phyloP scores from a whole-genome alignment of 805 yeast species.

The Saccharomycopsis fodiens region DNA sequence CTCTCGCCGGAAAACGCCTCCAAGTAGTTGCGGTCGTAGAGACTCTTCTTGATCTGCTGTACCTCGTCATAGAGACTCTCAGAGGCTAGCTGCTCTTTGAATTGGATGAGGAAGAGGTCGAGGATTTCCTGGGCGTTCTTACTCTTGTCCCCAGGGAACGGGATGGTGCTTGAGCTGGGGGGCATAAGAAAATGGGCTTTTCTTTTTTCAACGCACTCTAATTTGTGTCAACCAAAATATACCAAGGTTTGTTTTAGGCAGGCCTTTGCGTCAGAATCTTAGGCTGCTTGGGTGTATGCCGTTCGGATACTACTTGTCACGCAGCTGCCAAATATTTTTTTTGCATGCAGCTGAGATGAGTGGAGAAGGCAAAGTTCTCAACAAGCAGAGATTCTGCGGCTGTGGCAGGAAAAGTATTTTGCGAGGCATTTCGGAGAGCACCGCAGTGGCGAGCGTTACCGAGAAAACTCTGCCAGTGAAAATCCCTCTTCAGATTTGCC shows the following conservation, averaged over 20 bases:
- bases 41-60: slow-evolving; percentile 62
- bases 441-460: no score
- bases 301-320: no score
- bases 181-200: slow-evolving; percentile 14
- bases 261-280: no score
- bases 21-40: slow-evolving; percentile 63
- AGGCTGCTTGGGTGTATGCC: no score
- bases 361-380: no score
- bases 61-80: slow-evolving; percentile 33
- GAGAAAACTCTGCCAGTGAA: no score
- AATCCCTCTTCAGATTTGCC: no score
- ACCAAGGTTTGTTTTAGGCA: neutral
- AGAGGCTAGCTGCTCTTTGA: slow-evolving; percentile 5
- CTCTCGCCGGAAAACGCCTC: slow-evolving; percentile 61
- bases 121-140: slow-evolving; percentile 18
- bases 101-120: slow-evolving; percentile 14
- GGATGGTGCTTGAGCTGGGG: slow-evolving; percentile 22
- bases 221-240: neutral
- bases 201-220: neutral
- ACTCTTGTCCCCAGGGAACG: neutral
- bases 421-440: no score
- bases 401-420: no score
- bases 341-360: no score
- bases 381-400: no score
- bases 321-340: no score